Conservation (phyloP, 2,329 filamentous ascomycete species). For the Alternaria rosae region DNA sequence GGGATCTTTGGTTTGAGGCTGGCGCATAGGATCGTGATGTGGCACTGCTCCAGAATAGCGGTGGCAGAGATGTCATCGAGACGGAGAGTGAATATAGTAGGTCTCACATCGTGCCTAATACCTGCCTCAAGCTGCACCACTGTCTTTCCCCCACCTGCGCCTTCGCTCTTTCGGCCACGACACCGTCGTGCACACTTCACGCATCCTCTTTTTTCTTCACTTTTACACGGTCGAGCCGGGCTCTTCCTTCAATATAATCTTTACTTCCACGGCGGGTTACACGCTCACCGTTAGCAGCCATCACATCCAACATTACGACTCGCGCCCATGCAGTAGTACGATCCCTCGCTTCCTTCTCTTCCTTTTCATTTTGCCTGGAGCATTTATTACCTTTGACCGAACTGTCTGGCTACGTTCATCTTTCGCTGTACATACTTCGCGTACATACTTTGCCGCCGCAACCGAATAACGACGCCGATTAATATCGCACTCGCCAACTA, state of each 20-base stretch:
- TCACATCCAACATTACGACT: slow-evolving; percentile 28
- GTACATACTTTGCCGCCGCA: slow-evolving; percentile 23
- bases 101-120: slow-evolving; percentile 34
- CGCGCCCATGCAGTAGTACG: slow-evolving; percentile 43
- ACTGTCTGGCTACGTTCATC: slow-evolving; percentile 45
- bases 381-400: slow-evolving; percentile 26
- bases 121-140: slow-evolving; percentile 31
- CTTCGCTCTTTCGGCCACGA: slow-evolving; percentile 25
- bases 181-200: slow-evolving; percentile 30
- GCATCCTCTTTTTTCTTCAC: slow-evolving; percentile 17
- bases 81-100: slow-evolving; percentile 47
- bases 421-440: slow-evolving; percentile 25
- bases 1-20: slow-evolving; percentile 45
- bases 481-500: slow-evolving; percentile 10
- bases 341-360: slow-evolving; percentile 23
- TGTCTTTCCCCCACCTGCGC: slow-evolving; percentile 18
- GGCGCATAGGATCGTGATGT: slow-evolving; percentile 42
- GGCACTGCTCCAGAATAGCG: slow-evolving; percentile 33
- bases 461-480: slow-evolving; percentile 1
- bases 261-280: slow-evolving; percentile 22
- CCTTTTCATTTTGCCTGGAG: slow-evolving; percentile 32
- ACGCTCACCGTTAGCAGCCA: slow-evolving; percentile 22
- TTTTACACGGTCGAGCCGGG: slow-evolving; percentile 39
- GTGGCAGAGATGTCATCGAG: slow-evolving; percentile 33
- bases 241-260: slow-evolving; percentile 37